Evolutionary conservation across 1,284 basidiomycete species (phyloP), one percentile per base, ranked within the genome.

Genomic region (Moesziomyces globuligerus): DNA sequence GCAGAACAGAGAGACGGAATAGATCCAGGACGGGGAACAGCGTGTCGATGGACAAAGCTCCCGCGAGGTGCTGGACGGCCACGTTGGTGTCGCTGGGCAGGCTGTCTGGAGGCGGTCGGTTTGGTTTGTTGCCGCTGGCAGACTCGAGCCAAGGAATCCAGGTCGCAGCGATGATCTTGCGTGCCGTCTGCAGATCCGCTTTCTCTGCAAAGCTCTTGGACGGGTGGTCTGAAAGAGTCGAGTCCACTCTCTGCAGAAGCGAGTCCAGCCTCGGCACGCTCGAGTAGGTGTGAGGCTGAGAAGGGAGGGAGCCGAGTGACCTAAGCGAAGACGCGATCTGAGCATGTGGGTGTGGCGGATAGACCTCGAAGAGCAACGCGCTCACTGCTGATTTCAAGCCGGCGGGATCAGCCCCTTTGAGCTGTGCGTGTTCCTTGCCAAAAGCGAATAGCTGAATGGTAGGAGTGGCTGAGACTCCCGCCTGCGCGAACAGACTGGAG

Each of bases 21-120:
- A 94, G 85, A 77, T 94, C 93, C 9, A 90, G 87, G 1, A 93
- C 80, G 0, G 93, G 92, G 84, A 94, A 94, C 10, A 92, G 85
- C 41, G 88, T 85, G 11, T 86, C 85, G 0, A 86, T 70, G 2
- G 87, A 85, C 0, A 94, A 86, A 0, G 47, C 34, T 0, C 24
- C 47, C 7, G 46, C n/a, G 10, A 68, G 42, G 10, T 39, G 49
- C 47, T 53, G 48, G 21, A 43, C 40, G 8, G 39, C 42, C 2
- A 36, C 34, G 5, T 40, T 20, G 8, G 58, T 48, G 13, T 61
- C 45, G 4, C 29, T 38, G 11, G 46, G 1, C 23, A 68, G 38
- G 32, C 23, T 32, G n/a, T 13, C 37, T 1, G 54, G 47, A 13
- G 34, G 46, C 1, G 58, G 15, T 32, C 25, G 25, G 23, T 25